Base-by-base conservation (phyloP, 371 early-diverging fungal genomes). In the Mortierella sp. region DNA sequence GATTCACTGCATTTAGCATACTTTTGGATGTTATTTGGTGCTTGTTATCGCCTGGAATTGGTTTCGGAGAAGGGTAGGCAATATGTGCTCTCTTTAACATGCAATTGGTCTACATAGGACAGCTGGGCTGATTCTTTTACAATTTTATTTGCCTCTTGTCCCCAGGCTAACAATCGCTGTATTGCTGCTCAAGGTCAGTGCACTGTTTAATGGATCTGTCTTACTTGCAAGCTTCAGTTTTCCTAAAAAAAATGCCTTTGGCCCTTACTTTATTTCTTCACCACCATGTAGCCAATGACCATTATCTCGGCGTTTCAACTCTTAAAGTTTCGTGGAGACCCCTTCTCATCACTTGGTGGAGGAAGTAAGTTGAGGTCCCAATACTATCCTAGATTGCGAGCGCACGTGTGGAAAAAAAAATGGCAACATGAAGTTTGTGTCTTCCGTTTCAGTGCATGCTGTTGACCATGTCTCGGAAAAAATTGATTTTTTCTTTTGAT, bases 281-380 rank as follows among this genome's bases (percentile, higher is more conserved):
- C 12, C 37, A 20, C 22, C 16, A 40, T 40, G 26, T 68, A 81
- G 83, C 83, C 83, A 35, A 54, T 81, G 64, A 81, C 76, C 39
- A 69, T 81, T 40, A 76, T 81, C 64, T 81, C 83, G 10, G 66
- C 77, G 8, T 64, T 81, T n/a, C 83, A 81, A 43, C 73, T 81
- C 8, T 61, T 81, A 35, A 81, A 81, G 52, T 73, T 68, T 37
- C 83, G 83, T 49, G 77, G 83, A 22, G 83, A 81, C 22, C 83
- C 83, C 0, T 81, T 81, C 51, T 69, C 76, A 16, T 43, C 70
- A 32, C 70, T 76, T 64, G 73, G 75, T 9, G 75, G 64, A 45
- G 75, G 73, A 59, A 63, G 73, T 71, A 75, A 63, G 72, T 51
- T 51, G n/a, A n/a, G 9, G 5, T 51, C 51, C 51, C n/a, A 51